Evolutionary conservation across 2,329 filamentous ascomycete species (phyloP).

Genomic region (Nigrospora sphaerica): DNA sequence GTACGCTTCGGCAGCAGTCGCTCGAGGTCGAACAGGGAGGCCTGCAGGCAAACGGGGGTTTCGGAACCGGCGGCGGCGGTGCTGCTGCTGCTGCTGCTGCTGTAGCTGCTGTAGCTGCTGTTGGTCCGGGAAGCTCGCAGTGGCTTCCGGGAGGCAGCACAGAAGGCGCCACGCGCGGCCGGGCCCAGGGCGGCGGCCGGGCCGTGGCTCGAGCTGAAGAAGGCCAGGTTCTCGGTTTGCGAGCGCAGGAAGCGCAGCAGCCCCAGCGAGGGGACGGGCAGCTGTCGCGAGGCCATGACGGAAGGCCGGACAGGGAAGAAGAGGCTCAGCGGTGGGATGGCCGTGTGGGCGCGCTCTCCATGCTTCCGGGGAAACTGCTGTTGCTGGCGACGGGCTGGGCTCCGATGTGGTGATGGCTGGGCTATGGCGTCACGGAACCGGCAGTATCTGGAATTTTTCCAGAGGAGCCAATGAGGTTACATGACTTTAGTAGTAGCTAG

Average conservation of each 20-base stretch:
- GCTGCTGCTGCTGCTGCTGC: conserved; percentile 12
- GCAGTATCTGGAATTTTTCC: too few species aligned
- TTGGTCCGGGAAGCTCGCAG: neutral
- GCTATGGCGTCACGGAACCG: too few species aligned
- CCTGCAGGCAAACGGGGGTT: conserved; percentile 13
- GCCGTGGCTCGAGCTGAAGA: conserved; percentile 35
- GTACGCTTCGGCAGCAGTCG: conserved; percentile 3
- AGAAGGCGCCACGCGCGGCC: conserved; percentile 9
- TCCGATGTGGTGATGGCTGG: too few species aligned
- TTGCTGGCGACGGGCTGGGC: too few species aligned
- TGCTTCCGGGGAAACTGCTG: neutral
- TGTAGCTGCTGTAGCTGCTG: conserved; percentile 9
- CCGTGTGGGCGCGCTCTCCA: neutral
- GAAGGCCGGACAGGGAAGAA: conserved; percentile 1
- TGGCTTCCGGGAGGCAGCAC: conserved; percentile 7
- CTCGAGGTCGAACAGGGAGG: conserved; percentile 20
- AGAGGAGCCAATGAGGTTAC: too few species aligned
- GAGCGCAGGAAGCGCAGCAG: conserved; percentile 67
- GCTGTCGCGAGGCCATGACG: conserved; percentile 38
- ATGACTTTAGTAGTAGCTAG: too few species aligned
- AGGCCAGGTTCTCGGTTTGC: conserved; percentile 55
- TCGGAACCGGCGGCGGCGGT: conserved; percentile 9
- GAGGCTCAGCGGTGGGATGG: neutral
- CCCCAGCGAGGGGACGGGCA: conserved; percentile 42
- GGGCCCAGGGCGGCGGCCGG: conserved; percentile 3